phyloP scores from a whole-genome alignment of 192 early-diverging fungal genomes.

The Pilaira anomala region DNA sequence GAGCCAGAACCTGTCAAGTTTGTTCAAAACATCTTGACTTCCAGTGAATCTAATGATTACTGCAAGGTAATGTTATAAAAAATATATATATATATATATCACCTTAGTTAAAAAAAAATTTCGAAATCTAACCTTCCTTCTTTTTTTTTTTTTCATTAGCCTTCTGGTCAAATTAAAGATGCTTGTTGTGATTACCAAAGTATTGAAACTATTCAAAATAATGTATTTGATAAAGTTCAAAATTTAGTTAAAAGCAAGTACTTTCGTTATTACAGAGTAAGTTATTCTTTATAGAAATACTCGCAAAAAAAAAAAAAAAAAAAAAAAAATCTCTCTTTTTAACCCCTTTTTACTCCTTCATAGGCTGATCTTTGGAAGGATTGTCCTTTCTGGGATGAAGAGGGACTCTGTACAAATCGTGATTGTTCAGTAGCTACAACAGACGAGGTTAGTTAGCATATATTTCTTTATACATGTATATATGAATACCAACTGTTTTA shows the following conservation, averaged over 20 bases:
- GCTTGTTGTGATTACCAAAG: slow-evolving; percentile 70
- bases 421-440: slow-evolving; percentile 84
- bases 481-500: background rate
- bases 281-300: background rate
- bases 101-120: background rate
- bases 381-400: slow-evolving; percentile 88
- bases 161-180: slow-evolving; percentile 56
- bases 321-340: too few relatives aligned
- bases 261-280: slow-evolving; percentile 89
- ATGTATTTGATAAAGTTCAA: slow-evolving; percentile 62
- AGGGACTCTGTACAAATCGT: slow-evolving; percentile 74
- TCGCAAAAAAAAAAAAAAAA: background rate
- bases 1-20: slow-evolving; percentile 9
- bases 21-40: background rate
- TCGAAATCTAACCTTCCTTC: background rate
- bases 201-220: slow-evolving; percentile 73
- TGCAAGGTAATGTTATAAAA: background rate
- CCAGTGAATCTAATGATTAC: slow-evolving; percentile 1
- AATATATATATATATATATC: background rate
- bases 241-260: slow-evolving; percentile 82
- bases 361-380: slow-evolving; percentile 83
- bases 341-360: background rate
- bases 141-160: slow-evolving; percentile 28
- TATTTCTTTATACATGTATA: slow-evolving; percentile 33
- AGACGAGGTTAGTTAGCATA: slow-evolving; percentile 55